Percentiles rank a stretch among this genome's conserved stretches.
Conservation (phyloP, 306 rosid genomes). For the Ochetophila trinervis region DNA sequence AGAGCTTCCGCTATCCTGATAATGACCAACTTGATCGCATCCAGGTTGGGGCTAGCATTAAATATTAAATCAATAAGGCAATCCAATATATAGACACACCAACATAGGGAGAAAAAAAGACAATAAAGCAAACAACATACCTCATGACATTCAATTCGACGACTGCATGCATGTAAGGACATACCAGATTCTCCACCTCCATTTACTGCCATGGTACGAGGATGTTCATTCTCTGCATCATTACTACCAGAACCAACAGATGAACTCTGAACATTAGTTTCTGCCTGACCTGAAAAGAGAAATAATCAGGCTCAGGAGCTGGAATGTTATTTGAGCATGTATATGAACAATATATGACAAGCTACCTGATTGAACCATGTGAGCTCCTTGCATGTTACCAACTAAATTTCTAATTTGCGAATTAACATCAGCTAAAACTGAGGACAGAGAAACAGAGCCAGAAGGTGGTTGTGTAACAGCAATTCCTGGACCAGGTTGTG, state of each 20-base stretch:
- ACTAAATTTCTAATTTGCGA: slow-evolving; percentile 52
- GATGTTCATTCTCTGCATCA: slow-evolving; percentile 43
- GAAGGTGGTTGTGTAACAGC: slow-evolving; percentile 55
- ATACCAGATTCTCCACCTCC: slow-evolving; percentile 32
- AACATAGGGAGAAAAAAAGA: background rate
- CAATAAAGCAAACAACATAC: slow-evolving; percentile 33
- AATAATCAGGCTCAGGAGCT: slow-evolving; percentile 21
- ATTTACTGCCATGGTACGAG: slow-evolving; percentile 30
- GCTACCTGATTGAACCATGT: slow-evolving; percentile 49
- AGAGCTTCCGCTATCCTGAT: slow-evolving; percentile 36
- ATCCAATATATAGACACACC: background rate
- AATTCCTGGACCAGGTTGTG: slow-evolving; percentile 49
- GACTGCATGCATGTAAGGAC: slow-evolving; percentile 31
- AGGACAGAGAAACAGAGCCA: slow-evolving; percentile 52
- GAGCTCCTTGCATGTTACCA: slow-evolving; percentile 54
- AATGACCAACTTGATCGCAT: slow-evolving; percentile 30
- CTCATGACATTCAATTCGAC: slow-evolving; percentile 44
- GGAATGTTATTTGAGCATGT: background rate
- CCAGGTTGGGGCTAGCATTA: slow-evolving; percentile 34
- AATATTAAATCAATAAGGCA: slow-evolving; percentile 22
- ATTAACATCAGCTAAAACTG: slow-evolving; percentile 52
- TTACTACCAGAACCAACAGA: slow-evolving; percentile 43
- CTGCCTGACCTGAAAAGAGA: slow-evolving; percentile 50
- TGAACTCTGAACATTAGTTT: slow-evolving; percentile 39
- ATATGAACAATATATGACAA: slow-evolving; percentile 13